These are phyloP conservation scores for Auxenochlorella pyrenoidosa DNA, from an alignment of 139 green algal genomes.

Conservation along the genomic window DNA sequence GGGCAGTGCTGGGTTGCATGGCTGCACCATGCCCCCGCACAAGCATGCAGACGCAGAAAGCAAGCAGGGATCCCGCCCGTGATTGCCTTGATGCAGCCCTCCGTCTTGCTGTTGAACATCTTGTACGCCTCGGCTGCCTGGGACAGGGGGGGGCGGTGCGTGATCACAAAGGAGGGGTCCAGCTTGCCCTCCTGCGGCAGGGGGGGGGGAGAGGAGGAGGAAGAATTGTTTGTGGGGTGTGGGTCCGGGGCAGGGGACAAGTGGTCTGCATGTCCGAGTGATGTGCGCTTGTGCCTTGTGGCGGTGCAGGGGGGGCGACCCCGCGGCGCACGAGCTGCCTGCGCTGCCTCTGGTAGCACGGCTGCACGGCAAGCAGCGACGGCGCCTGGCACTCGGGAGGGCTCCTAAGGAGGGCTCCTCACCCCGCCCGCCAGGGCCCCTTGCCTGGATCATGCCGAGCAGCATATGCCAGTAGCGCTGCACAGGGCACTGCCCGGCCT, in stretches of 20 bases:
- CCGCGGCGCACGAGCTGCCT: not conserved
- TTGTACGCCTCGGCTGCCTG: conserved; percentile 67
- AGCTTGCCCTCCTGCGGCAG: conserved; percentile 48
- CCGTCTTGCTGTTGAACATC: conserved; percentile 81
- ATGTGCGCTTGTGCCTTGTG: too few relatives aligned
- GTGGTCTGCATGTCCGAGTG: too few relatives aligned
- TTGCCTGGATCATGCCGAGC: conserved; percentile 50
- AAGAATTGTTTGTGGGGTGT: not conserved
- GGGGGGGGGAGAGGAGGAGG: not conserved
- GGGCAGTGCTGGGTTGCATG: too few relatives aligned
- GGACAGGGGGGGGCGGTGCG: conserved; percentile 72
- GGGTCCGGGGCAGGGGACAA: too few relatives aligned
- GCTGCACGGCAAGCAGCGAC: too few relatives aligned
- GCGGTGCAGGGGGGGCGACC: too few relatives aligned
- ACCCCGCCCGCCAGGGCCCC: too few relatives aligned
- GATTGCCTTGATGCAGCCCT: conserved; percentile 30
- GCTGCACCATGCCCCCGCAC: too few relatives aligned
- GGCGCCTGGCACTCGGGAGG: too few relatives aligned
- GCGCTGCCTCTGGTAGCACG: not conserved
- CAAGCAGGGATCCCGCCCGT: too few relatives aligned
- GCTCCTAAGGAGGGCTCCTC: too few relatives aligned
- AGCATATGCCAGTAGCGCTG: conserved; percentile 73
- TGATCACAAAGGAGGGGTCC: conserved; percentile 74
- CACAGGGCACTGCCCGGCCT: conserved; percentile 45
- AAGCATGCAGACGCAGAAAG: too few relatives aligned